A percentile compares a stretch with the other conserved stretches of the same genome.
phyloP scores from a whole-genome alignment of 192 early-diverging fungal species.

The Funneliformis geosporum region DNA sequence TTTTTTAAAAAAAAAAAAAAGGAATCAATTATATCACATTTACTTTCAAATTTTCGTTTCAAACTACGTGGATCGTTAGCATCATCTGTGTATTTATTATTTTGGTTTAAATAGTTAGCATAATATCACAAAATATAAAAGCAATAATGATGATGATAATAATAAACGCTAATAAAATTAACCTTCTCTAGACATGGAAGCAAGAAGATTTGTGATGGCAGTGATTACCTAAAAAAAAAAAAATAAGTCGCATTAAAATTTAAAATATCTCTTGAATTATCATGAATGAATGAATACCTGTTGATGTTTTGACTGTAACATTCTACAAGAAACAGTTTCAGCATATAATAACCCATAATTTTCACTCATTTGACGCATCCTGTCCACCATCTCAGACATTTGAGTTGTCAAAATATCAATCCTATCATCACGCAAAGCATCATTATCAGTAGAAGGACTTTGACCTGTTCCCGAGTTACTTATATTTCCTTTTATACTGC shows the following conservation, averaged over 20 bases:
- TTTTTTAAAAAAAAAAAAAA: neutral
- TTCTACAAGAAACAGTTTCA: conserved; percentile 28
- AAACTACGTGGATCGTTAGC: neutral
- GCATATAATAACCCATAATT: conserved; percentile 25
- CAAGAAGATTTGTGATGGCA: conserved; percentile 22
- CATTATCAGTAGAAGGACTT: neutral
- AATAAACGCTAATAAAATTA: neutral
- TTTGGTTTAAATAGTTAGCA: neutral
- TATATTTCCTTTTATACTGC: neutral
- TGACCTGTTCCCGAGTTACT: neutral
- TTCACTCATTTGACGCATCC: conserved; percentile 21
- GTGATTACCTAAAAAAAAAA: conserved; percentile 31
- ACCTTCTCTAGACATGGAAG: conserved; percentile 27
- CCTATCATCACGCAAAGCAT: conserved; percentile 19
- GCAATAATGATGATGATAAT: too few relatives aligned
- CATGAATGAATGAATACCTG: conserved; percentile 11
- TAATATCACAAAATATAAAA: neutral
- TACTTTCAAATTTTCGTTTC: conserved; percentile 34
- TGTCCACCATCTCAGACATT: conserved; percentile 27
- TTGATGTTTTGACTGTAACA: conserved; percentile 28
- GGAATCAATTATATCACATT: neutral
- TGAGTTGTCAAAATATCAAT: conserved; percentile 29
- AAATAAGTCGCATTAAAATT: neutral
- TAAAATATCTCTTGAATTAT: neutral
- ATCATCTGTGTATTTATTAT: conserved; percentile 1